Evolutionary conservation across 176 grass and related monocot species (phyloP), one percentile per base, ranked within the genome.

Genomic region (Chrysopogon serrulatus): DNA sequence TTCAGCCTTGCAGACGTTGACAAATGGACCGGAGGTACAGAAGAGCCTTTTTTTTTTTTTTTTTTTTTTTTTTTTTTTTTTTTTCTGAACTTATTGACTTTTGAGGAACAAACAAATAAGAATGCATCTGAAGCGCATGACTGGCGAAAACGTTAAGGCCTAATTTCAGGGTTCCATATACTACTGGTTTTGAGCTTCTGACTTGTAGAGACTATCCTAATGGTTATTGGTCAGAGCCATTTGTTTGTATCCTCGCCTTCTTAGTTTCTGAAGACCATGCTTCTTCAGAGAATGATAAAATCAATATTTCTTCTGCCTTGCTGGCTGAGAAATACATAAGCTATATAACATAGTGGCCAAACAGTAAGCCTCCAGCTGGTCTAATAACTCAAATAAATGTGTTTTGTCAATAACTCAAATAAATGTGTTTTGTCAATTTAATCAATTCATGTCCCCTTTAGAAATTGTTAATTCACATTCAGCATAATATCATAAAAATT

Each of bases 71-170:
- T n/a, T n/a, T n/a, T n/a, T n/a, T n/a, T n/a, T n/a, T n/a, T n/a
- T n/a, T n/a, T n/a, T n/a, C n/a, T n/a, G n/a, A n/a, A 68, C 43
- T 6, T 32, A 47, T 77, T 82, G 79, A 77, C 71, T 77, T 82
- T 21, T 21, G 2, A 18, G 18, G 4, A 7, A 16, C 56, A 72
- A 12, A 73, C 54, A 59, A n/a, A 51, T 1, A 19, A 8, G 39
- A 54, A 51, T 51, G 47, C 47, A 51, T 18, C 57, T 31, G 37
- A 79, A 45, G 41, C 34, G n/a, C n/a, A 79, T 83, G 41, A 36
- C 30, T 71, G 3, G 53, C 23, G 37, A 30, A 53, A 83, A 65
- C 8, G 30, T 19, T 43, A 13, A 35, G n/a, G n/a, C n/a, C n/a
- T n/a, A n/a, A n/a, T n/a, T n/a, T n/a, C 47, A 17, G 32, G 5